A percentile compares a stretch with the other conserved stretches of the same genome.
Evolutionary conservation across 108 stramenopile genomes (phyloP).

Genomic region (Pelagomonas calceolata): DNA sequence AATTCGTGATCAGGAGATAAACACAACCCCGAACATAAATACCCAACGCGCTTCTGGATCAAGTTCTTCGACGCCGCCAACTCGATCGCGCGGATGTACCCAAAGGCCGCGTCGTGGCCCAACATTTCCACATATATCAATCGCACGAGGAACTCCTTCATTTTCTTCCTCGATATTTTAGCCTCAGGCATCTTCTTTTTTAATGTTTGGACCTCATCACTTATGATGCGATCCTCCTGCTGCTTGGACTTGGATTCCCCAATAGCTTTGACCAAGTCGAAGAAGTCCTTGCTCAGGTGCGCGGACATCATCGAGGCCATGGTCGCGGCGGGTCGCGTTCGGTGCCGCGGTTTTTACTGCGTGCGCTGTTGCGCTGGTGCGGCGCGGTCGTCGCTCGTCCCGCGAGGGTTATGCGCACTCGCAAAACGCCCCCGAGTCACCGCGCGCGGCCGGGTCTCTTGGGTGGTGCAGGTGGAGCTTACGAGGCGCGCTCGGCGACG

Average conservation of each 20-base stretch:
- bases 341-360: too few species aligned
- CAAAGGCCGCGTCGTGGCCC: conserved; percentile 94
- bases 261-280: conserved; percentile 96
- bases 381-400: too few species aligned
- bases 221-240: conserved; percentile 97
- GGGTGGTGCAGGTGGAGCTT: too few species aligned
- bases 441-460: too few species aligned
- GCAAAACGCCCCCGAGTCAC: too few species aligned
- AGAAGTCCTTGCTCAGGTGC: conserved; percentile 89
- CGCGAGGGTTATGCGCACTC: too few species aligned
- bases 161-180: conserved; percentile 52
- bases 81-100: conserved; percentile 92
- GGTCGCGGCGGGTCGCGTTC: too few species aligned
- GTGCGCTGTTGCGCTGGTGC: too few species aligned
- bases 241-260: conserved; percentile 99
- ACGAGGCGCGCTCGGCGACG: too few species aligned
- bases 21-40: conserved; percentile 77
- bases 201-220: conserved; percentile 64
- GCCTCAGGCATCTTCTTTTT: conserved; percentile 61
- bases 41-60: conserved; percentile 85
- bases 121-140: conserved; percentile 98
- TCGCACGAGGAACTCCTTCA: conserved; percentile 92
- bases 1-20: conserved; percentile 90
- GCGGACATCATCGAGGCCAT: conserved; percentile 37
- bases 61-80: conserved; percentile 77